These are phyloP conservation scores for Diutina catenulata DNA, from an alignment of 1,139 yeast genomes.

Conservation along the genomic window DNA sequence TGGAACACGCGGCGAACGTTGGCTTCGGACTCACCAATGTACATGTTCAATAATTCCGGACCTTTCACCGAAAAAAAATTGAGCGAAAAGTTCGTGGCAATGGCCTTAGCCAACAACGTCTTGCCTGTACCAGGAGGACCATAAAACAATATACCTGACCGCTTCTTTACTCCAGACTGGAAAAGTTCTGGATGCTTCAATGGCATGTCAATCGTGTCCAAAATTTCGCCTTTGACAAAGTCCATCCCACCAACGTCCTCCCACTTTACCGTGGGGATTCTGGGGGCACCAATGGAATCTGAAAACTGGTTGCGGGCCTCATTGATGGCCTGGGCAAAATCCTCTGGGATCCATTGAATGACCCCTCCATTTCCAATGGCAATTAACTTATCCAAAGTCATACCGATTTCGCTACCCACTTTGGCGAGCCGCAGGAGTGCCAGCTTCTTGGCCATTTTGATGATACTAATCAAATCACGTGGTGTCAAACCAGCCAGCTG, in stretches of 20 bases:
- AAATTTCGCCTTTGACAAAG: conserved; percentile 76
- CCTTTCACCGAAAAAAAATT: conserved; percentile 95
- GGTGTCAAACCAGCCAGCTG: conserved; percentile 94
- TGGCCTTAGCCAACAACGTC: conserved; percentile 88
- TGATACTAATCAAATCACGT: conserved; percentile 63
- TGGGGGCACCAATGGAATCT: conserved; percentile 94
- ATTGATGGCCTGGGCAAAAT: conserved; percentile 62
- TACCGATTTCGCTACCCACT: conserved; percentile 11
- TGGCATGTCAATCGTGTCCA: conserved; percentile 95
- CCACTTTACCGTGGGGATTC: conserved; percentile 93
- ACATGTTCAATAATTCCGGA: conserved; percentile 91
- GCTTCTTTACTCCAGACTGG: conserved; percentile 76
- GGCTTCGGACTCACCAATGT: conserved; percentile 97
- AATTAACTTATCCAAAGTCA: conserved; percentile 17
- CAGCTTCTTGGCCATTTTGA: conserved; percentile 48
- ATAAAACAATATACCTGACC: conserved; percentile 88
- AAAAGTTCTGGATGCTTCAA: conserved; percentile 85
- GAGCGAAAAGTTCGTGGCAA: conserved; percentile 86
- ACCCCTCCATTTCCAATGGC: conserved; percentile 40
- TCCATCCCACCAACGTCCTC: conserved; percentile 91
- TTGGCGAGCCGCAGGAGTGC: conserved; percentile 41
- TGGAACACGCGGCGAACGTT: conserved; percentile 91
- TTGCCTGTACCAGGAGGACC: conserved; percentile 99
- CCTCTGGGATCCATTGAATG: conserved; percentile 46
- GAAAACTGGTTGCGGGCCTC: conserved; percentile 82